These are phyloP conservation scores for Xerocomellus intermedius DNA, from an alignment of 768 basidiomycete species.

Conservation along the genomic window DNA sequence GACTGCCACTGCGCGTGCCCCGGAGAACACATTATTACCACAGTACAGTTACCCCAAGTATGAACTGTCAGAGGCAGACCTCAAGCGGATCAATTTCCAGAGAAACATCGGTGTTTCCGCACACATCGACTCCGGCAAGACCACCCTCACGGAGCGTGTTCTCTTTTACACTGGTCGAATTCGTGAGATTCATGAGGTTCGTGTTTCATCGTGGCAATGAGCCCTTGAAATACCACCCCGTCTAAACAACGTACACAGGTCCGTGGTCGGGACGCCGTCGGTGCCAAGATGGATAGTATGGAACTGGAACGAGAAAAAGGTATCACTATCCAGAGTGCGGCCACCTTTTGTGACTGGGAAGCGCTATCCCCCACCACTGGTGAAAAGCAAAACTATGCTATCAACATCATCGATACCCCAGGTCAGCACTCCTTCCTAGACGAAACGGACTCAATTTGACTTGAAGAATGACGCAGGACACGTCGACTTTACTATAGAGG, in stretches of 20 bases:
- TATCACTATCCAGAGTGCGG: conserved; percentile 98
- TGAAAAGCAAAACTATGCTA: conserved; percentile 78
- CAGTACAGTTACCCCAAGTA: conserved; percentile 37
- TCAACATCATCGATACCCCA: conserved; percentile 99
- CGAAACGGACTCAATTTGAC: background rate
- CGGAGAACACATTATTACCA: conserved; percentile 6
- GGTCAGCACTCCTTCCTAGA: conserved; percentile 41
- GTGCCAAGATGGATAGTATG: conserved; percentile 99
- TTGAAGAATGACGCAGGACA: conserved; percentile 59
- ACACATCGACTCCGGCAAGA: conserved; percentile 97
- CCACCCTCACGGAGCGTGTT: conserved; percentile 94
- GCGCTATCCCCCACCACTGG: conserved; percentile 58
- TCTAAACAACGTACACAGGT: conserved; percentile 47
- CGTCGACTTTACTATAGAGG: conserved; percentile 99
- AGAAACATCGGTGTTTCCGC: conserved; percentile 96
- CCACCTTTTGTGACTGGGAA: conserved; percentile 97
- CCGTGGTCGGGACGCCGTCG: conserved; percentile 90
- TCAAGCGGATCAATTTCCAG: conserved; percentile 64
- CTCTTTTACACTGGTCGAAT: conserved; percentile 96
- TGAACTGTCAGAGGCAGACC: conserved; percentile 63
- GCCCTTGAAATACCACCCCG: background rate
- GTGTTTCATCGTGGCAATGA: conserved; percentile 24
- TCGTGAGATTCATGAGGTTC: conserved; percentile 92
- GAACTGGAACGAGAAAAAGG: conserved; percentile 98
- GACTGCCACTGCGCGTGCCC: conserved; percentile 35